Base-by-base conservation (phyloP, 1,284 basidiomycete species). In the Ustilago lituana region DNA sequence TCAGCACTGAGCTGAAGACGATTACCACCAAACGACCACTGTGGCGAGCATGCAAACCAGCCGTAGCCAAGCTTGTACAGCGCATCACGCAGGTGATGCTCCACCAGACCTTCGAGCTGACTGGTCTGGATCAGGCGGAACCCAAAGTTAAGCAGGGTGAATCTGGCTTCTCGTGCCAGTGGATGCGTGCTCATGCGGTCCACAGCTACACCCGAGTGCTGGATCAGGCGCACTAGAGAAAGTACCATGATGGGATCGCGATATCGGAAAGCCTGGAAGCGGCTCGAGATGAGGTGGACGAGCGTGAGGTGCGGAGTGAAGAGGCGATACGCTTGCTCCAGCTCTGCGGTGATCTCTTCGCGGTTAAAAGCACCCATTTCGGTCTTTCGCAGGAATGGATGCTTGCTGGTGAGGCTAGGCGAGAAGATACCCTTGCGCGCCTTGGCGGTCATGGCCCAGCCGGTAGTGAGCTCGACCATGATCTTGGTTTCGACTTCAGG, bases 341-440 rank as follows among this genome's bases (percentile, higher is more conserved):
- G 86, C 44, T 89, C 88, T 24, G 89, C 87, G 71, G 94, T 91
- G 51, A 97, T 91, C 38, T 87, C 85, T 24, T 89, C 87, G 82
- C 92, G 93, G 83, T 98, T 90, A 0, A 92, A 95, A 0, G 96
- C 93, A 44, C 90, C 90, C 82, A 97, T 98, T 73, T 90, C 88
- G 43, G 96, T 89, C 5, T 92, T 89, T 64, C 90, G 88, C 68
- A 89, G 86, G 83, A 98, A 94, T 0, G 96, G 94, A 82, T 96
- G 92, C 41, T 50, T 87, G 85, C 68, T 90, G 89, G 83, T 64
- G 4, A 80, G 55, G 40, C 85, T 86, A 0, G 90, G n/a, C 24
- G 73, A 68, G 58, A 79, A 80, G 52, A 81, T 44, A 15, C 79
- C 63, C 17, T 45, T 38, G 20, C 84, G 89, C 76, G 72, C 94